These are phyloP conservation scores for Cinchona pubescens DNA, from an alignment of 257 asterid species.

Conservation along the genomic window DNA sequence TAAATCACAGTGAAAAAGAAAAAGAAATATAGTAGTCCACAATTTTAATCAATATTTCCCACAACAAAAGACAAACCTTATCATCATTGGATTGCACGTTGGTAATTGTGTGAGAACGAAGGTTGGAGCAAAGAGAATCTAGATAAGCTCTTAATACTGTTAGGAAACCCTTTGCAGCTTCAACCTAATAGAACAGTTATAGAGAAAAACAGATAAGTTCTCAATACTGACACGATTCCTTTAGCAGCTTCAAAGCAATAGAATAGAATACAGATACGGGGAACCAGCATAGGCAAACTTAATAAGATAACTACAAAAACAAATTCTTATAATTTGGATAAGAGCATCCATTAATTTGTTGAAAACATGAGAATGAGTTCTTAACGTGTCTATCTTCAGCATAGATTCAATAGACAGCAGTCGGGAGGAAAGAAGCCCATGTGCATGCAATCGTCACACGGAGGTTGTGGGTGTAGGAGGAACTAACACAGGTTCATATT, in stretches of 20 bases:
- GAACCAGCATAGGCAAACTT: not conserved
- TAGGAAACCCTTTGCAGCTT: conserved; percentile 89
- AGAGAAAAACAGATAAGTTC: not conserved
- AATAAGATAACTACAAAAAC: too few relatives aligned
- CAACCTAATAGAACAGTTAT: conserved; percentile 50
- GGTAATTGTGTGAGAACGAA: conserved; percentile 95
- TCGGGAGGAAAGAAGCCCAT: not conserved
- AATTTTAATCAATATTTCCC: not conserved
- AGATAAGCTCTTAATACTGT: conserved; percentile 65
- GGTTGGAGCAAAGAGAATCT: conserved; percentile 77
- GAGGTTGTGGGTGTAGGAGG: not conserved
- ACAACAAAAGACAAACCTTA: conserved; percentile 52
- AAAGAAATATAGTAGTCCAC: not conserved
- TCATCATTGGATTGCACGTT: conserved; percentile 97
- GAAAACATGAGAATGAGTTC: not conserved
- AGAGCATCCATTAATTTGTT: not conserved
- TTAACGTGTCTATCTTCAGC: not conserved
- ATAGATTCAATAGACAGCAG: not conserved
- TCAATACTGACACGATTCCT: not conserved
- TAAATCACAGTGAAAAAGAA: not conserved
- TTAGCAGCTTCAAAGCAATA: not conserved
- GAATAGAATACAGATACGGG: not conserved
- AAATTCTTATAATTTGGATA: not conserved
- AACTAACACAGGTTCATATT: not conserved
- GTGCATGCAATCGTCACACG: not conserved